Percentiles rank a stretch among this genome's conserved stretches.
Evolutionary conservation across 2,329 filamentous ascomycete species (phyloP).

Genomic region (Aspergillus neoniger): DNA sequence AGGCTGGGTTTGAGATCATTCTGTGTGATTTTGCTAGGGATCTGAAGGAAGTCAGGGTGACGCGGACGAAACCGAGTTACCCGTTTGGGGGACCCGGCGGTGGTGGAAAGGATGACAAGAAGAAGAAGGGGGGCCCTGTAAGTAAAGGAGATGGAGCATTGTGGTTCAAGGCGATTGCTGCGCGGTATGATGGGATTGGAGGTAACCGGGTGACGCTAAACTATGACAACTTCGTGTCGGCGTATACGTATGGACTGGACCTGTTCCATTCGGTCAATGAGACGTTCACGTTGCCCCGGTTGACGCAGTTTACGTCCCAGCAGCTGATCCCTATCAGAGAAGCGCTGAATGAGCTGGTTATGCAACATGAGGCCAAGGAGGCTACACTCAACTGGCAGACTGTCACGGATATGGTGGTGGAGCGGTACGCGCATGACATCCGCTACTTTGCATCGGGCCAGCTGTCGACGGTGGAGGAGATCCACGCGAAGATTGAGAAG

Average conservation of each 20-base stretch:
- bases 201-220: slow-evolving; percentile 48
- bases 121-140: neutral
- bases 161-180: slow-evolving; percentile 30
- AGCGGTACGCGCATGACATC: slow-evolving; percentile 62
- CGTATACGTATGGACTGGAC: slow-evolving; percentile 47
- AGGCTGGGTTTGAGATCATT: slow-evolving; percentile 71
- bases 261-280: slow-evolving; percentile 39
- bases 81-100: neutral
- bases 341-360: slow-evolving; percentile 50
- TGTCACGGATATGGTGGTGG: slow-evolving; percentile 65
- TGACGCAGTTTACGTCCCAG: slow-evolving; percentile 31
- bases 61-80: slow-evolving; percentile 24
- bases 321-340: slow-evolving; percentile 42
- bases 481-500: slow-evolving; percentile 33
- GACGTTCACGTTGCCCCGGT: slow-evolving; percentile 40
- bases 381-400: slow-evolving; percentile 64
- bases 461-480: slow-evolving; percentile 21
- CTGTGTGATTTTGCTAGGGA: slow-evolving; percentile 62
- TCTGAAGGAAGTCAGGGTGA: slow-evolving; percentile 42
- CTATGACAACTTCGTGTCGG: slow-evolving; percentile 53
- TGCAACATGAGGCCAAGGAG: slow-evolving; percentile 30
- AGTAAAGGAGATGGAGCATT: neutral
- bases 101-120: neutral
- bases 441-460: slow-evolving; percentile 35
- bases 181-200: slow-evolving; percentile 36